A percentile compares a stretch with the other conserved stretches of the same genome.
Conservation (phyloP, 2,329 filamentous ascomycete species). For the Mycogone perniciosa region DNA sequence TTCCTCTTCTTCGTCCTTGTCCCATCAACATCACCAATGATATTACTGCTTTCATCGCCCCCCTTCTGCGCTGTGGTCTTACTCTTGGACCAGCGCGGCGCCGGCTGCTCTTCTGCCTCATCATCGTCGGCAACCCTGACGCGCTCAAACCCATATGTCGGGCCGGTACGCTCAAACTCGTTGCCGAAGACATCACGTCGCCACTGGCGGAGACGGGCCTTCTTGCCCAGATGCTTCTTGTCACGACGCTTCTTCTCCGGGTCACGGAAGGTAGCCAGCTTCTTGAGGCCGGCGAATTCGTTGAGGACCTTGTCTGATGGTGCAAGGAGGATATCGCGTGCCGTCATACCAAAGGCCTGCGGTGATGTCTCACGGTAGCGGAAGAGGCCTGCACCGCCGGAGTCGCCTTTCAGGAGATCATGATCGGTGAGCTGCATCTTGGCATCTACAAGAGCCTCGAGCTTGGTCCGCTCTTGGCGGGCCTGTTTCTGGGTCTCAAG, state of each 20-base stretch:
- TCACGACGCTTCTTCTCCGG: slow-evolving; percentile 84
- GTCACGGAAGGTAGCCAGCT: slow-evolving; percentile 84
- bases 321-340: slow-evolving; percentile 82
- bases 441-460: slow-evolving; percentile 80
- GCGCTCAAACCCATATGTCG: slow-evolving; percentile 51
- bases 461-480: slow-evolving; percentile 73
- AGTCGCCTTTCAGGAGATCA: slow-evolving; percentile 47
- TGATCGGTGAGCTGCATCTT: slow-evolving; percentile 69
- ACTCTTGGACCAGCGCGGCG: slow-evolving; percentile 6
- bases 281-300: slow-evolving; percentile 88
- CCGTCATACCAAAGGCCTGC: slow-evolving; percentile 79
- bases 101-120: slow-evolving; percentile 11
- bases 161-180: slow-evolving; percentile 50
- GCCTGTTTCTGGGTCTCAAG: slow-evolving; percentile 60
- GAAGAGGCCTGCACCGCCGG: slow-evolving; percentile 46
- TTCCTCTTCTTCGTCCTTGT: slow-evolving; percentile 44
- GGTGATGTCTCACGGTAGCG: slow-evolving; percentile 93
- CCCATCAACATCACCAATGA: slow-evolving; percentile 24
- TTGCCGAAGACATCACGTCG: slow-evolving; percentile 56
- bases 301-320: slow-evolving; percentile 83
- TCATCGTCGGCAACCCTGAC: slow-evolving; percentile 23
- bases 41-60: slow-evolving; percentile 23
- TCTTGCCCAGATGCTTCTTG: slow-evolving; percentile 84
- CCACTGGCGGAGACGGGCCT: slow-evolving; percentile 85
- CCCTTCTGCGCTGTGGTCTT: slow-evolving; percentile 9